Evolutionary conservation across 1,284 basidiomycete species (phyloP), one percentile per base, ranked within the genome.

Genomic region (Tranzscheliella williamsii): DNA sequence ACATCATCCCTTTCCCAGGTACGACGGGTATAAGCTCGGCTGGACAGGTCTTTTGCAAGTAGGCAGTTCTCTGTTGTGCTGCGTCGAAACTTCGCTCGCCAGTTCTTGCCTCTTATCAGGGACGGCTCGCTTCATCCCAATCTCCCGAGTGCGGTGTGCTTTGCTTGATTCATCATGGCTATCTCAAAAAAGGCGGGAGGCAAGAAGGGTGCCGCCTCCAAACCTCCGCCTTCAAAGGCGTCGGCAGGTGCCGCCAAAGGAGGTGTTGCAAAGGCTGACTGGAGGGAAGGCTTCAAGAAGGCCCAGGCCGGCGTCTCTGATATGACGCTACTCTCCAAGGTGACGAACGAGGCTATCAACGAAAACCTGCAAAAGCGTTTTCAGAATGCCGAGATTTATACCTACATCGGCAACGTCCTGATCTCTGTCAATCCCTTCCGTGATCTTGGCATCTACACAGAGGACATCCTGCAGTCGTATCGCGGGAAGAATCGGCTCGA

Each of bases 371-470:
- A 95, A 82, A 91, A 94, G 79, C 64, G 94, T 50, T 99, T 95
- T 86, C 87, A 86, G 60, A 93, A 89, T 72, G 89, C 83, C 46
- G 94, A 98, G 81, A 99, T 99, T 72, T 99, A 99, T 79, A 98
- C 95, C 6, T 99, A 98, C 79, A 98, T 99, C 78, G 95, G 95
- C 29, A 84, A 89, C 70, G 95, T 99, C 34, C 81, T 99, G 62
- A 95, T 99, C 75, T 98, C 95, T 21, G 94, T 99, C 69, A 99
- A 98, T 79, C 95, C 94, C 0, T 98, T 98, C 81, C 83, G 85
- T 85, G 90, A 91, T 90, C 35, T 54, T n/a, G 48, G 69, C 50
- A 98, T 99, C 78, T 99, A 99, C 80, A 90, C 88, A 29, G 88
- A 93, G 30, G 88, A 91, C 40, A 85, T 87, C 8, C 83, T 98